Base-by-base conservation (phyloP, 2,329 filamentous ascomycete genomes). In the Dactylellina haptotyla region DNA sequence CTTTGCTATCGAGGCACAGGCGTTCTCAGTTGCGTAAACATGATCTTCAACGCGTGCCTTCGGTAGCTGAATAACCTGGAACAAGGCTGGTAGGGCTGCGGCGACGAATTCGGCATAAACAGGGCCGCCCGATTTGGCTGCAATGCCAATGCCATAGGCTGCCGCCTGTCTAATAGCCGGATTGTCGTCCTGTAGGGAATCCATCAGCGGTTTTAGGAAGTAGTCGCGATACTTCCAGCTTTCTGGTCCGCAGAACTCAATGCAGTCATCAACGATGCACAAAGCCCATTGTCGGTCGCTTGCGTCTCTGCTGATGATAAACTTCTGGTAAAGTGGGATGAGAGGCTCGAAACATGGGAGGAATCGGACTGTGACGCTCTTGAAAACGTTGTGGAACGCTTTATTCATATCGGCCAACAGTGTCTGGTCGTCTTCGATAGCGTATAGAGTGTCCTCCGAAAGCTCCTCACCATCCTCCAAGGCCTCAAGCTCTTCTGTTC, bases 351-450 rank as follows among this genome's bases (percentile, higher is more conserved):
- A 99, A 43, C 92, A 85, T 3, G 89, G 90, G 61, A 99, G 85
- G 85, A 99, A 99, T 9, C 86, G 84, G 8, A 88, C 85, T 23
- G 92, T 91, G 80, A 97, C 93, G 83, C 97, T 93, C 85, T 98
- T 98, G 86, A 99, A 99, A 76, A 99, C 92, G 73, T 93, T 94
- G 82, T 99, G 95, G 86, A 96, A 99, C 0, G 95, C 94, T 85
- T 99, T 99, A 87, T 99, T 99, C 95, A 99, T 99, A 80, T 99
- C 95, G 1, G 93, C 97, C 45, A 99, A 86, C 16, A 99, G 85
- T 20, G 93, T 97, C 82, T 98, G 94, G 80, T 99, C 95, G 77
- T 99, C 95, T 81, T 99, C 95, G 51, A 99, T 93, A 10, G 94
- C 95, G 78, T 96, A 90, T 30, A 96, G 85, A 46, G 89, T 87